Evolutionary conservation across 148 eudicot species (phyloP).

Genomic region (Arctostaphylos glauca): DNA sequence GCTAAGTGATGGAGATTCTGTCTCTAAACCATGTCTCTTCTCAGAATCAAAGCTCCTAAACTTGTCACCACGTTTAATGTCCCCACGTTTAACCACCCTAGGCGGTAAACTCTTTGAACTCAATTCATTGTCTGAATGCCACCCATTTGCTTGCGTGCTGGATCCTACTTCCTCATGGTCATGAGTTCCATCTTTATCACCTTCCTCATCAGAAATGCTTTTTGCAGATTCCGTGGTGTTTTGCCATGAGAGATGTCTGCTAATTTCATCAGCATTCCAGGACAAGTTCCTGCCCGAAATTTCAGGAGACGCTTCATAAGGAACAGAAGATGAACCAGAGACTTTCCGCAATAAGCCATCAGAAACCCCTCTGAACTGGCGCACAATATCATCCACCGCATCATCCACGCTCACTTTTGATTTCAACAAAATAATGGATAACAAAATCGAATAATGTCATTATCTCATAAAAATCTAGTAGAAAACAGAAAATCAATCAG

Average conservation of each 20-base stretch:
- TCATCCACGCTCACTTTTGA: slow-evolving; percentile 85
- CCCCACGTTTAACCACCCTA: slow-evolving; percentile 38
- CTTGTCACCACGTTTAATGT: slow-evolving; percentile 35
- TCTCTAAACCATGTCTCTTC: slow-evolving; percentile 27
- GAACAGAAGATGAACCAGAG: slow-evolving; percentile 54
- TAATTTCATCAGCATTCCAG: slow-evolving; percentile 45
- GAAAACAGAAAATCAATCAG: background rate
- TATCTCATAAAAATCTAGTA: background rate
- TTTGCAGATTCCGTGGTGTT: slow-evolving; percentile 49
- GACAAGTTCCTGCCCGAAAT: slow-evolving; percentile 48
- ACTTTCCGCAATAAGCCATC: slow-evolving; percentile 80
- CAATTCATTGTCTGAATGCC: slow-evolving; percentile 85
- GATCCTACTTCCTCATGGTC: slow-evolving; percentile 39
- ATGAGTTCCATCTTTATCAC: slow-evolving; percentile 46
- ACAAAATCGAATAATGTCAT: background rate
- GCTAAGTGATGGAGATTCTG: slow-evolving; percentile 28
- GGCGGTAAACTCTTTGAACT: slow-evolving; percentile 60
- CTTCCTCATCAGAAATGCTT: slow-evolving; percentile 75
- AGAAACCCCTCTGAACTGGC: slow-evolving; percentile 95
- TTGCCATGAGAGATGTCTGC: slow-evolving; percentile 42
- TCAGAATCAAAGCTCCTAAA: slow-evolving; percentile 34
- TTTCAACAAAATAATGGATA: slow-evolving; percentile 4
- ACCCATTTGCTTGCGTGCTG: slow-evolving; percentile 44
- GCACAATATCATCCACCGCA: slow-evolving; percentile 94
- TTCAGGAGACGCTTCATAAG: slow-evolving; percentile 36